Percentiles rank a stretch among this genome's conserved stretches.
Evolutionary conservation across 2,329 filamentous ascomycete species (phyloP).

Genomic region (Penicillium paneum): DNA sequence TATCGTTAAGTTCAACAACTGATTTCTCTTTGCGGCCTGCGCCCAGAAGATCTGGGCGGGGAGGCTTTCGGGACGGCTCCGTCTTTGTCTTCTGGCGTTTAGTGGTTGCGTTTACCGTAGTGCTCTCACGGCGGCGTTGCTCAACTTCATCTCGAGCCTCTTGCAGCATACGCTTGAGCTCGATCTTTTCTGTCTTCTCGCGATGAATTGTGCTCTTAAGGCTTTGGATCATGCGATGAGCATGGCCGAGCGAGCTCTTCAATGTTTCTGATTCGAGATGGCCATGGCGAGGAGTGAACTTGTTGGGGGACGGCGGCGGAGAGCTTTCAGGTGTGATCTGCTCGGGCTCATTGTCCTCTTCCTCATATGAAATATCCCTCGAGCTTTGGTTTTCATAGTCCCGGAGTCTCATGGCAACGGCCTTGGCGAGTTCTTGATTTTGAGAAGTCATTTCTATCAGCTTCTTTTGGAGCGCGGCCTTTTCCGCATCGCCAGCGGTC

Average conservation of each 20-base stretch:
- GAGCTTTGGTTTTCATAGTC: constrained; percentile 62
- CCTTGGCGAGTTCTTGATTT: constrained; percentile 85
- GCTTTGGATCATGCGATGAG: constrained; percentile 94
- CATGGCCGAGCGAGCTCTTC: constrained; percentile 89
- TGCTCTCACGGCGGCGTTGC: constrained; percentile 56
- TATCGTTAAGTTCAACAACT: constrained; percentile 75
- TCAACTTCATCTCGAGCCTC: constrained; percentile 92
- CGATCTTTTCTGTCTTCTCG: constrained; percentile 97
- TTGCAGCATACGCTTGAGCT: constrained; percentile 90
- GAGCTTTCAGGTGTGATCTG: constrained; percentile 81
- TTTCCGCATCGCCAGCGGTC: constrained; percentile 73
- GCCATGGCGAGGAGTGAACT: constrained; percentile 84
- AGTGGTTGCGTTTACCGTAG: constrained; percentile 39
- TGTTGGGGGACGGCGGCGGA: constrained; percentile 83
- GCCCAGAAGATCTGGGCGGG: constrained; percentile 70
- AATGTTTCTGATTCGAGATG: constrained; percentile 94
- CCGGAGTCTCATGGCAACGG: constrained; percentile 71
- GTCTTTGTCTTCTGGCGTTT: constrained; percentile 62
- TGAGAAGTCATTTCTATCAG: constrained; percentile 83
- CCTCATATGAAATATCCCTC: constrained; percentile 59
- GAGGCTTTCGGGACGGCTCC: constrained; percentile 73
- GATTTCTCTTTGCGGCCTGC: constrained; percentile 69
- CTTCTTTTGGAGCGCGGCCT: constrained; percentile 73
- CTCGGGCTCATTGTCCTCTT: constrained; percentile 63
- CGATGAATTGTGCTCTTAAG: constrained; percentile 92